Conservation (phyloP, 345 rosid genomes). For the Nasturtium officinale region DNA sequence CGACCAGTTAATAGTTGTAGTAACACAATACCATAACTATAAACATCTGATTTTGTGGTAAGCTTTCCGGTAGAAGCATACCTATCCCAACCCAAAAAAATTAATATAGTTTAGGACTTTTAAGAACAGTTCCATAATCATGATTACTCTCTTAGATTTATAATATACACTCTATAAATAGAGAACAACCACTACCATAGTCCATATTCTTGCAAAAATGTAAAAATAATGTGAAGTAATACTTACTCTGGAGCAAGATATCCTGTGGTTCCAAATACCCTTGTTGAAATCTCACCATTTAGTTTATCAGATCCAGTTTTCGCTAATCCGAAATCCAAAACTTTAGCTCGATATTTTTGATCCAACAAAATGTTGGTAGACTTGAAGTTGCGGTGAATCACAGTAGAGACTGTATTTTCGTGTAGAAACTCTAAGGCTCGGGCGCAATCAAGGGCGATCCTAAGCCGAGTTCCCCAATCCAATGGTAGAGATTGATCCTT, state of each 20-base stretch:
- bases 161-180: neutral
- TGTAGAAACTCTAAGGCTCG: slow-evolving; percentile 86
- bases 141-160: neutral
- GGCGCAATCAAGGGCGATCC: slow-evolving; percentile 86
- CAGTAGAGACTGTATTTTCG: slow-evolving; percentile 59
- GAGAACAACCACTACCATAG: neutral
- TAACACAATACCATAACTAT: slow-evolving; percentile 83
- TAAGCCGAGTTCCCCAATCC: slow-evolving; percentile 76
- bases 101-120: neutral
- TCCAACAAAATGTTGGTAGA: slow-evolving; percentile 74
- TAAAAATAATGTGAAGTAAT: slow-evolving; percentile 1
- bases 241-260: slow-evolving; percentile 97
- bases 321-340: slow-evolving; percentile 78
- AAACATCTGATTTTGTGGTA: slow-evolving; percentile 90
- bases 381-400: slow-evolving; percentile 87
- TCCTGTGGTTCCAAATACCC: slow-evolving; percentile 69
- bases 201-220: neutral
- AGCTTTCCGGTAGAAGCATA: slow-evolving; percentile 86
- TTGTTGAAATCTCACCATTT: slow-evolving; percentile 77
- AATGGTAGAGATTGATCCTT: slow-evolving; percentile 46
- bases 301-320: slow-evolving; percentile 72
- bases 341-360: slow-evolving; percentile 64
- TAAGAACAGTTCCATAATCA: neutral
- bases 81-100: slow-evolving; percentile 42
- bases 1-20: slow-evolving; percentile 88